These are phyloP conservation scores for Terfezia claveryi DNA, from an alignment of 495 filamentous ascomycete genomes.

Conservation along the genomic window DNA sequence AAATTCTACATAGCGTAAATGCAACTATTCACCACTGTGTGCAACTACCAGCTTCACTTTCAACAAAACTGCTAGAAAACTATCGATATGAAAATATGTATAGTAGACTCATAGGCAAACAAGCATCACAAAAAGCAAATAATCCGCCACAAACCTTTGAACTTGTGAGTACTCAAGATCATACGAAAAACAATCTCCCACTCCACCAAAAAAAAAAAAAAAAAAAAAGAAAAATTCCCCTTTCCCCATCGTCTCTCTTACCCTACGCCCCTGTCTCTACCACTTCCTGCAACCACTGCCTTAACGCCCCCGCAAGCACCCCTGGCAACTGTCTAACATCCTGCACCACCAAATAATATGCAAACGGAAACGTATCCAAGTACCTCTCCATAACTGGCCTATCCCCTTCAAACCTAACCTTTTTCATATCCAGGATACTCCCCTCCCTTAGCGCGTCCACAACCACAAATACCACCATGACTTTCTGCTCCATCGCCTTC, in stretches of 20 bases:
- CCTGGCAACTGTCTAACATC: constrained; percentile 77
- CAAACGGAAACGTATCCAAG: constrained; percentile 85
- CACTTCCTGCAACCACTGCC: constrained; percentile 94
- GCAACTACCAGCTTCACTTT: too few species aligned
- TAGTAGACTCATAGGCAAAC: too few species aligned
- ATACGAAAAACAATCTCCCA: background rate
- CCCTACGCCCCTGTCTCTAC: constrained; percentile 17
- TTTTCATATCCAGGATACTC: constrained; percentile 56
- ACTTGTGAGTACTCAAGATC: background rate
- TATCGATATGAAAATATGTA: too few species aligned
- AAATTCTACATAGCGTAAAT: too few species aligned
- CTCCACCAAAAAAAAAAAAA: too few species aligned
- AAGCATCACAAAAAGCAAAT: too few species aligned
- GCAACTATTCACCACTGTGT: too few species aligned
- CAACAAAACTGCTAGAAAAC: too few species aligned
- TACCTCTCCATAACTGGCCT: constrained; percentile 65
- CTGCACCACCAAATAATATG: constrained; percentile 83
- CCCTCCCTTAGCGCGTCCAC: constrained; percentile 51
- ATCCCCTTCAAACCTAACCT: constrained; percentile 47
- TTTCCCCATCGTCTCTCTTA: background rate
- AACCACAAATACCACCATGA: constrained; percentile 96
- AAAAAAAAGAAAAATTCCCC: background rate
- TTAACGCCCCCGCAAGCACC: constrained; percentile 66
- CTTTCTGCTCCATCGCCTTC: constrained; percentile 71
- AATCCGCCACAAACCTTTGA: too few species aligned